Evolutionary conservation across 768 basidiomycete genomes (phyloP).

Genomic region (Termitomyces sp.): DNA sequence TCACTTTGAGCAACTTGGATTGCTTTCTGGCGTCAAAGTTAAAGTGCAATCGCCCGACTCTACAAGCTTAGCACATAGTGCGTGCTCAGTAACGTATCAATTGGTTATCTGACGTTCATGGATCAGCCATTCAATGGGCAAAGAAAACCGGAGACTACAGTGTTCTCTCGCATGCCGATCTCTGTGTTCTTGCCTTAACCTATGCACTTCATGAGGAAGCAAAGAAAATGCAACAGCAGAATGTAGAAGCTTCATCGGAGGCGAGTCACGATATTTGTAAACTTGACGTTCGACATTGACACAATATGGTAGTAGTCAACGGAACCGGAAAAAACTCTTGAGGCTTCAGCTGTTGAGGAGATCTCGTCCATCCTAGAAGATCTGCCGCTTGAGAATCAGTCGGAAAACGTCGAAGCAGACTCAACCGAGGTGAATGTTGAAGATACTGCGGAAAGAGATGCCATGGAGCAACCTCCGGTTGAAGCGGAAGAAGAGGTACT

Average conservation of each 20-base stretch:
- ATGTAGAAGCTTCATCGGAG: conserved; percentile 17
- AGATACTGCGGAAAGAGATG: conserved; percentile 8
- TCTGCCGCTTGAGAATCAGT: conserved; percentile 11
- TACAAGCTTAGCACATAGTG: conserved; percentile 60
- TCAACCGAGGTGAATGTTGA: conserved; percentile 1
- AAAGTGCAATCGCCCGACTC: conserved; percentile 66
- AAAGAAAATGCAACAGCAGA: conserved; percentile 25
- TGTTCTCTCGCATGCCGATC: conserved; percentile 86
- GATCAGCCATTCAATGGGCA: conserved; percentile 79
- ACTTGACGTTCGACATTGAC: conserved; percentile 11
- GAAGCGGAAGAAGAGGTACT: conserved; percentile 18
- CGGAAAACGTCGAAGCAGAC: conserved; percentile 5
- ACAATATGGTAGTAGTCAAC: conserved; percentile 26
- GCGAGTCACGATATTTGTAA: conserved; percentile 13
- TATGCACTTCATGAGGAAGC: conserved; percentile 64
- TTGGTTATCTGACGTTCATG: background rate
- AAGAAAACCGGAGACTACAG: conserved; percentile 96
- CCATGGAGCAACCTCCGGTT: conserved; percentile 13
- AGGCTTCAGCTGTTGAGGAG: conserved; percentile 7
- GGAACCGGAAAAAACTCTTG: conserved; percentile 1
- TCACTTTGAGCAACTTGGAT: conserved; percentile 74
- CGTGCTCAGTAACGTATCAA: conserved; percentile 13
- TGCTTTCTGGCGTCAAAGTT: conserved; percentile 72
- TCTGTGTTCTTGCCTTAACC: conserved; percentile 86
- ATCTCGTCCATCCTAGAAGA: conserved; percentile 12